phyloP scores from a whole-genome alignment of 169 alveolate species.

The Eimeria tenella region DNA sequence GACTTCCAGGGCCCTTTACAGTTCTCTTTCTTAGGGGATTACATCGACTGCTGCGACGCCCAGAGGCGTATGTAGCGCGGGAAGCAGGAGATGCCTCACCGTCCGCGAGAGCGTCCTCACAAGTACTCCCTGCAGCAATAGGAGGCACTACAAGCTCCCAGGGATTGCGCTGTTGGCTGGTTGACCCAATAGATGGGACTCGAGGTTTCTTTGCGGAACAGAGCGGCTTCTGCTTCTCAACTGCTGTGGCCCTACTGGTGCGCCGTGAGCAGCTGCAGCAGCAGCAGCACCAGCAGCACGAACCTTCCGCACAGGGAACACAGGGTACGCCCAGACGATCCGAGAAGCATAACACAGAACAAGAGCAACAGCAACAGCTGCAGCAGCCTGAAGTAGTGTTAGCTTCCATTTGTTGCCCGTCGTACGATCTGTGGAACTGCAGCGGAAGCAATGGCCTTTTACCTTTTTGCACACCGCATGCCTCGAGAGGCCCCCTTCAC shows the following conservation, averaged over 20 bases:
- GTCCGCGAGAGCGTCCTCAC: not conserved
- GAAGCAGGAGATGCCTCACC: not conserved
- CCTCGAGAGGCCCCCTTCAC: not conserved
- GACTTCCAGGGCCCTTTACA: not conserved
- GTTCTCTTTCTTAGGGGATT: constrained; percentile 24
- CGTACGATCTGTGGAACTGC: constrained; percentile 53
- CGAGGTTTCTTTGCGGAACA: constrained; percentile 12
- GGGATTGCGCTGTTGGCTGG: constrained; percentile 27
- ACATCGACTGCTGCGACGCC: constrained; percentile 62
- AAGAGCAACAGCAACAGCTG: constrained; percentile 28
- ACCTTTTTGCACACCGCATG: constrained; percentile 23
- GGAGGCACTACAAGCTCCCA: not conserved
- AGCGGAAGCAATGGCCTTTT: constrained; percentile 42
- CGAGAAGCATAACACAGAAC: not conserved
- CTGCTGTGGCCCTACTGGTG: constrained; percentile 50
- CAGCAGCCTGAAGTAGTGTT: constrained; percentile 51
- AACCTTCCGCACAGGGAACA: not conserved
- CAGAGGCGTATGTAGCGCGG: not conserved
- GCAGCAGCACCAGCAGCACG: constrained; percentile 27
- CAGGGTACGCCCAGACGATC: not conserved
- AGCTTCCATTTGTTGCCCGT: constrained; percentile 63
- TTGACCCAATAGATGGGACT: constrained; percentile 57
- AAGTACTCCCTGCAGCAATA: not conserved
- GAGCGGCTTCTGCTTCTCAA: constrained; percentile 38
- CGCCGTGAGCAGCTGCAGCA: constrained; percentile 43